Base-by-base conservation (phyloP, 2,329 filamentous ascomycete genomes). In the Zymoseptoria passerinii region DNA sequence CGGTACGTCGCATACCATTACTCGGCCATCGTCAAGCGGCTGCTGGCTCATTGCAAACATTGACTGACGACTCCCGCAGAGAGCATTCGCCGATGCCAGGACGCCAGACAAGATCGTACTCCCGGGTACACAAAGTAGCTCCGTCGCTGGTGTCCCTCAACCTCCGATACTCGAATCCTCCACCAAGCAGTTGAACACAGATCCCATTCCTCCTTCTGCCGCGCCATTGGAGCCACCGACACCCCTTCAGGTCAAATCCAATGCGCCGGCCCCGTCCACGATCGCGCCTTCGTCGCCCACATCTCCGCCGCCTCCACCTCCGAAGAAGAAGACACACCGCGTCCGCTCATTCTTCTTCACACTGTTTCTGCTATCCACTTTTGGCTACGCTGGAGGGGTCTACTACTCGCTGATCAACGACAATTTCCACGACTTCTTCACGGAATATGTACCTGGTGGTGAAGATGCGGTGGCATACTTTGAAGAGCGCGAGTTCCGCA, bases 401-500 rank as follows among this genome's bases (percentile, higher is more conserved):
- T 96, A 89, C 80, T 94, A 95, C 75, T 92, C 94, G 57, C 85
- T 95, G 64, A 82, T 94, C 75, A 95, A 88, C 71, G 94, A 99
- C 79, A 96, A 90, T 77, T 99, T 97, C 82, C 92, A 99, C 77
- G 94, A 99, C 75, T 94, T 96, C 80, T 99, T 99, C 77, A 97
- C 92, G 68, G 92, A 96, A 77, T 99, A 92, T 74, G 77, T 99
- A 18, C 94, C 94, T 20, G 96, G 89, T 66, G 94, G 92, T 69
- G 94, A 99, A 77, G 90, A 96, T 72, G 88, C 88, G 18, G 92
- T 99, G 51, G 84, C 95, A 27, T 97, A 95, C 77, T 86, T 99
- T 55, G 94, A 99, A 76, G 94, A 99, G 77, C 84, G 88, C 66
- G 91, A 96, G 70, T 96, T 96, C 78, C 85, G 88, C 72, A 91